Conservation (phyloP, 148 eudicot genomes). For the Camellia lanceoleosa region DNA sequence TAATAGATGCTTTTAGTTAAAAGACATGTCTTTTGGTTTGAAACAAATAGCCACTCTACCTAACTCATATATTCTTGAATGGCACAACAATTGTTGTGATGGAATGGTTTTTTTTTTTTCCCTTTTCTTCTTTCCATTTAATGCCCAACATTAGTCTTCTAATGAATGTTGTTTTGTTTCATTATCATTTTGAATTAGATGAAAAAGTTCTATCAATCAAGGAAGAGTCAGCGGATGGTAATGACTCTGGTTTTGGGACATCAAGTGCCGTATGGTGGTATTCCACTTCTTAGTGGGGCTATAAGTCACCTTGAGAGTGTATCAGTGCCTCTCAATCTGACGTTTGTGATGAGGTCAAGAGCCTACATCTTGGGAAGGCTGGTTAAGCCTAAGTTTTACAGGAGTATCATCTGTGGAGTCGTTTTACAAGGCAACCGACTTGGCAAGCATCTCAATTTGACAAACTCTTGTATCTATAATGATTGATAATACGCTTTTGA, state of each 20-base stretch:
- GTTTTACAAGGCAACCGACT: conserved; percentile 40
- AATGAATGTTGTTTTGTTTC: not conserved
- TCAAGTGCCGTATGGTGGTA: conserved; percentile 72
- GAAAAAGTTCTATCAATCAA: conserved; percentile 60
- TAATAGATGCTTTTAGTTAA: too few species aligned
- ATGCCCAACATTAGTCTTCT: not conserved
- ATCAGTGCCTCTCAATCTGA: conserved; percentile 59
- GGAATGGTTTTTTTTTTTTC: too few species aligned
- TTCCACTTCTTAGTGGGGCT: conserved; percentile 36
- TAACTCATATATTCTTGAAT: too few species aligned
- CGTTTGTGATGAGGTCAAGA: conserved; percentile 63
- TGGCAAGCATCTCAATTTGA: conserved; percentile 52
- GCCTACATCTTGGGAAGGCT: conserved; percentile 74
- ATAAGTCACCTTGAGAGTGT: conserved; percentile 29
- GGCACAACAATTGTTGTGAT: too few species aligned
- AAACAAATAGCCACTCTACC: too few species aligned
- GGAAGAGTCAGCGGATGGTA: conserved; percentile 50
- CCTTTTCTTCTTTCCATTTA: not conserved
- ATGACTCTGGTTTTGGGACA: conserved; percentile 41
- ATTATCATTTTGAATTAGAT: conserved; percentile 34
- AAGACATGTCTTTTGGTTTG: too few species aligned
- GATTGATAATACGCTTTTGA: conserved; percentile 14
- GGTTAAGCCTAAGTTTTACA: conserved; percentile 68
- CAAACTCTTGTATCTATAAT: conserved; percentile 39
- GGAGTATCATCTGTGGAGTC: conserved; percentile 46